Base-by-base conservation (phyloP, 2,329 filamentous ascomycete species). In the Curvularia sp. region DNA sequence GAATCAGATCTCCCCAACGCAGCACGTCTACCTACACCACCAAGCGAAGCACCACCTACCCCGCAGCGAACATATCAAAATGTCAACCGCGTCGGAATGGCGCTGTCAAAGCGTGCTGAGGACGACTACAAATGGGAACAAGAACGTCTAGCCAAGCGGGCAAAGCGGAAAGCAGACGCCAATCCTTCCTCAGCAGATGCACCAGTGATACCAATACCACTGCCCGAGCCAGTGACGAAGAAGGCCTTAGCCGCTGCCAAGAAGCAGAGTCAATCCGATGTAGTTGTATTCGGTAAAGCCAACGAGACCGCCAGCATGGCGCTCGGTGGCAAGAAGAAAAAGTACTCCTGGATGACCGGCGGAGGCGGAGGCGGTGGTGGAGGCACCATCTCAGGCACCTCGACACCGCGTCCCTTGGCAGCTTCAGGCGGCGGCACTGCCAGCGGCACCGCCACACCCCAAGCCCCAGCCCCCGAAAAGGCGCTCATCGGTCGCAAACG, bases 301-400 rank as follows among this genome's bases (percentile, higher is more conserved):
- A 97, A 97, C 73, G 91, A 91, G 54, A 97, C 93, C 0, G 91
- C 91, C 53, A 88, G 87, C 62, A 86, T 92, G 81, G 91, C 91
- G 1, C 84, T 93, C 43, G 89, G 89, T 83, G 85, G 68, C 86
- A 74, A 86, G 78, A 81, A 81, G 67, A 89, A 90, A 74, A 88
- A 88, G 64, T 93, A 93, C 72, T 85, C 86, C 31, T 93, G 90
- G 90, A 89, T 93, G 88, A 88, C 81, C 13, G 82, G 67, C 24
- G 61, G 63, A 48, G 80, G 78, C 5, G 80, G 78, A 8, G 63
- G 62, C 8, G 80, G 77, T 1, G 50, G 51, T n/a, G 82, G 66
- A 7, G 33, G 33, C 33, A 49, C 52, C 12, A 64, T 58, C 15
- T 73, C 75, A 5, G 75, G 74, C 15, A 64, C 72, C 13, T 67